phyloP scores from a whole-genome alignment of 768 basidiomycete species.

The Mycena leptocephala region DNA sequence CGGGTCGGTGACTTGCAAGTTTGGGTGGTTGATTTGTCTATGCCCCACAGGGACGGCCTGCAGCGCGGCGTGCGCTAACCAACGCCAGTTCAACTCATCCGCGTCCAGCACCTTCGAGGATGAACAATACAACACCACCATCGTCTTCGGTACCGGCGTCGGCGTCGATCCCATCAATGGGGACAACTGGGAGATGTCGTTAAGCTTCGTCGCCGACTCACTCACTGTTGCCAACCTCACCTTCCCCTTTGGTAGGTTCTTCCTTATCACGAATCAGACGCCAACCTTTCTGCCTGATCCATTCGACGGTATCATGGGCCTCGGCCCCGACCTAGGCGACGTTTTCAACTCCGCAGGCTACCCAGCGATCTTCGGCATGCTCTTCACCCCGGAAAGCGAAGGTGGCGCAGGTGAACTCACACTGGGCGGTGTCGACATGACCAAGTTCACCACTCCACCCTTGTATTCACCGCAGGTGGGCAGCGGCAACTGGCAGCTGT shows the following conservation, averaged over 20 bases:
- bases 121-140: neutral
- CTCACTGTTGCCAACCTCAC: conserved; percentile 48
- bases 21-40: neutral
- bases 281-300: conserved; percentile 26
- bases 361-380: conserved; percentile 49
- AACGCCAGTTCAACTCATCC: conserved; percentile 26
- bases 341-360: conserved; percentile 40
- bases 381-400: conserved; percentile 41
- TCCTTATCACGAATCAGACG: conserved; percentile 53
- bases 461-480: neutral
- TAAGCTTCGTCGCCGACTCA: conserved; percentile 47
- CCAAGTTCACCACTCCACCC: conserved; percentile 43
- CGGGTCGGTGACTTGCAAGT: neutral
- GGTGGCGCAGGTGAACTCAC: conserved; percentile 51
- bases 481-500: neutral
- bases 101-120: conserved; percentile 25
- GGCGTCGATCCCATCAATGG: conserved; percentile 49
- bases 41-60: conserved; percentile 15
- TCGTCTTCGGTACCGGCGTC: conserved; percentile 31
- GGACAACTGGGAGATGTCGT: conserved; percentile 44
- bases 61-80: conserved; percentile 22
- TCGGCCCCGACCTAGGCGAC: conserved; percentile 42
- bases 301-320: conserved; percentile 40
- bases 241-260: conserved; percentile 41
- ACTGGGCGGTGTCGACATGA: conserved; percentile 50